Base-by-base conservation (phyloP, 1,139 yeast genomes). In the Candida sp. region DNA sequence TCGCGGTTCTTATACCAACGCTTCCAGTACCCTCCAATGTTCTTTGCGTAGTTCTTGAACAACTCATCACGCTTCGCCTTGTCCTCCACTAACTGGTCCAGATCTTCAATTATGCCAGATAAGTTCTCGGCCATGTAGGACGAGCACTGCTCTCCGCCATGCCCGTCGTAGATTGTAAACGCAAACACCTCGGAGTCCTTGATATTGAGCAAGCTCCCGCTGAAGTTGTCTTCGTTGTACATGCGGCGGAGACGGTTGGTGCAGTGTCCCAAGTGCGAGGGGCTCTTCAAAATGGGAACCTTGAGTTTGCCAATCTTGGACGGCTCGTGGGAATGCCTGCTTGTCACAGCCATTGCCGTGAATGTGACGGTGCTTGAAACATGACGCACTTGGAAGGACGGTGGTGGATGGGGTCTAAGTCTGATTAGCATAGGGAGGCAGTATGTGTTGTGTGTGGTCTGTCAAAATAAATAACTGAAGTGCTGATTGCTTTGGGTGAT, bases 11-110 rank as follows among this genome's bases (percentile, higher is more conserved):
- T 76, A 56, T 78, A 81, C 85, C 97, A 83, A 46, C 94, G 77
- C 52, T 84, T 78, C 98, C 98, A 94, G 69, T 94, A 94, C 2
- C 96, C 93, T 4, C 97, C 97, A 27, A 90, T 78, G 49, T 80
- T 78, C 48, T 77, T 72, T 61, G 77, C 77, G 64, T 84, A 85
- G 48, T 76, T 73, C 49, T 80, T 73, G 12, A 69, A 61, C 48
- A 90, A 70, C 28, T 80, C 70, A 17, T 68, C 67, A 35, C 71
- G 56, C 42, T 23, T 66, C 56, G 56, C 71, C 63, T 59, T 77
- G 58, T 52, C 72, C 3, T 55, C 50, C 3, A 60, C 57, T 46
- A 65, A 53, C 11, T 46, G 54, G 39, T 56, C 51, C 17, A 75
- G 72, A 5, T 61, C 62, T 61, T 88, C 96, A 31, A 92, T 81